These are phyloP conservation scores for Anethum foeniculum DNA, from an alignment of 140 eudicot species.

Conservation along the genomic window DNA sequence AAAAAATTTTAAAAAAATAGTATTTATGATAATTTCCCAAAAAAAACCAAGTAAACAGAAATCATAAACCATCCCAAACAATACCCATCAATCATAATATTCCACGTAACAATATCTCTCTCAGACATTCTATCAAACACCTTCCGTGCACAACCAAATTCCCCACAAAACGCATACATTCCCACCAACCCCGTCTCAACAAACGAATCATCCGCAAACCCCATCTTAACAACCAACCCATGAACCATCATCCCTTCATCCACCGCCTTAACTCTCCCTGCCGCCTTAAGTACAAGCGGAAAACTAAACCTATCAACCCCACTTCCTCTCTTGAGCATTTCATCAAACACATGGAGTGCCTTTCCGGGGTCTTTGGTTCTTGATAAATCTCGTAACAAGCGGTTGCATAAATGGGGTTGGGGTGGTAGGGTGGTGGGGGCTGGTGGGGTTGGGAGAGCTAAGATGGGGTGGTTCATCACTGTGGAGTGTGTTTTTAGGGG, in stretches of 20 bases:
- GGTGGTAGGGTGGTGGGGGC: constrained; percentile 20
- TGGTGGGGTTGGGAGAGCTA: constrained; percentile 5
- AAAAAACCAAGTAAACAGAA: neutral
- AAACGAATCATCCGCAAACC: constrained; percentile 55
- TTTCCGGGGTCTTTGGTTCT: constrained; percentile 35
- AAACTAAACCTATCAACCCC: constrained; percentile 47
- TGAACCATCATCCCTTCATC: constrained; percentile 62
- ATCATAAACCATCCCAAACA: neutral
- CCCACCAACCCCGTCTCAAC: constrained; percentile 67
- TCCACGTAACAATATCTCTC: constrained; percentile 70
- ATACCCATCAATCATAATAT: constrained; percentile 66
- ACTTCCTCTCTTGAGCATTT: constrained; percentile 33
- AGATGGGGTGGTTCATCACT: constrained; percentile 24
- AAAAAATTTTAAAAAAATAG: too few species aligned
- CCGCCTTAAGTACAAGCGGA: constrained; percentile 56
- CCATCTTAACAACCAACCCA: constrained; percentile 52
- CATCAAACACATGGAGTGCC: constrained; percentile 36
- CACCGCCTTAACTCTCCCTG: constrained; percentile 29
- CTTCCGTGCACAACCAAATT: constrained; percentile 44
- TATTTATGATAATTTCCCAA: too few species aligned
- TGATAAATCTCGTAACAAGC: constrained; percentile 46
- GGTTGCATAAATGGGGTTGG: constrained; percentile 41
- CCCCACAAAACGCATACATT: constrained; percentile 53
- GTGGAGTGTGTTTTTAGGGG: too few species aligned
- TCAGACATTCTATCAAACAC: constrained; percentile 74